Percentiles rank a stretch among this genome's conserved stretches.
Evolutionary conservation across 805 yeast species (phyloP).

Genomic region (Scheffersomyces coipomensis): DNA sequence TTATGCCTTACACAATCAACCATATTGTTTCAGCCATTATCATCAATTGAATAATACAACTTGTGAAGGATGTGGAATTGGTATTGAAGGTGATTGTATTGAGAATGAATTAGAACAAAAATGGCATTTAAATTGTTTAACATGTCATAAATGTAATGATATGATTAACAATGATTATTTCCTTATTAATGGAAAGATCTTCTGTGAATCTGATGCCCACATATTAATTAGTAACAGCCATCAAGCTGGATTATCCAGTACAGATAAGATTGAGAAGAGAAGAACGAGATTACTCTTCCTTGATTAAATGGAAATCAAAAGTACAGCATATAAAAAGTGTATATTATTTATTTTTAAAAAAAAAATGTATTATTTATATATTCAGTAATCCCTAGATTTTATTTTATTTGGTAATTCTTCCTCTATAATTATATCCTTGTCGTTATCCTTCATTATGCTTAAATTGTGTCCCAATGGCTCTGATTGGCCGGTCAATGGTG

Average conservation of each 20-base stretch:
- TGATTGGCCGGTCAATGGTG: too few relatives aligned
- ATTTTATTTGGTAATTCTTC: conserved; percentile 4
- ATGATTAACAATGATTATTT: conserved; percentile 55
- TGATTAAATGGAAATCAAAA: conserved; percentile 13
- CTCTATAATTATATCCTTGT: conserved; percentile 1
- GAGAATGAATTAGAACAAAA: conserved; percentile 70
- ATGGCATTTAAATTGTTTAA: conserved; percentile 74
- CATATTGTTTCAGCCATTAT: conserved; percentile 78
- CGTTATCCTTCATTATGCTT: background rate
- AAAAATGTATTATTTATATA: background rate
- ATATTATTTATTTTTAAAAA: background rate
- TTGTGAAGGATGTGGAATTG: conserved; percentile 67
- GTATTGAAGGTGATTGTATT: conserved; percentile 89
- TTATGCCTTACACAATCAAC: conserved; percentile 75
- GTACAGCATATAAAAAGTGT: background rate
- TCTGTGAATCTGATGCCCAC: conserved; percentile 50
- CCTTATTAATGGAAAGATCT: conserved; percentile 45
- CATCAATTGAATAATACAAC: conserved; percentile 74
- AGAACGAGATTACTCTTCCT: conserved; percentile 40
- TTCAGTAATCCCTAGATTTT: conserved; percentile 9
- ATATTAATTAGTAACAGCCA: background rate
- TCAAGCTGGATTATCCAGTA: conserved; percentile 17
- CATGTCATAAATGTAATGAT: conserved; percentile 59
- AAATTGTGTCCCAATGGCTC: too few relatives aligned
- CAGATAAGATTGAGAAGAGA: conserved; percentile 41